A percentile compares a stretch with the other conserved stretches of the same genome.
phyloP scores from a whole-genome alignment of 768 basidiomycete genomes.

The Suillus ampliporus region DNA sequence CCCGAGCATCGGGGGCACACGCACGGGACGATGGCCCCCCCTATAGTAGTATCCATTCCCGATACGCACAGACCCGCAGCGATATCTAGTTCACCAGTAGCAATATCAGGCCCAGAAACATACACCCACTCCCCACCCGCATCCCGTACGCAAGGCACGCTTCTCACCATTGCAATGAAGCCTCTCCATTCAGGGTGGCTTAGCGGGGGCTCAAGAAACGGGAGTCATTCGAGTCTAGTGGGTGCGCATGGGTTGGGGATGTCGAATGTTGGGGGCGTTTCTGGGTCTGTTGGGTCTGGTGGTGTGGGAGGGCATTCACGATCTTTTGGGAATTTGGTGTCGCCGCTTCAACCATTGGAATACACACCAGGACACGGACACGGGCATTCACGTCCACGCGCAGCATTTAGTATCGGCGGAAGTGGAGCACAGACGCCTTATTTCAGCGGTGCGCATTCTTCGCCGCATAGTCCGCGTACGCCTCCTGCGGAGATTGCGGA shows the following conservation, averaged over 20 bases:
- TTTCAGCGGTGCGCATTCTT: neutral
- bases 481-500: constrained; percentile 29
- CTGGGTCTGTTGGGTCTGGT: neutral
- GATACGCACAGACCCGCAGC: neutral
- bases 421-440: constrained; percentile 5
- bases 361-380: neutral
- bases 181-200: constrained; percentile 55
- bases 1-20: constrained; percentile 53
- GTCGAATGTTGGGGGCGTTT: neutral
- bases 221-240: neutral
- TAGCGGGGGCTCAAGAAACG: neutral
- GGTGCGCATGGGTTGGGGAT: neutral
- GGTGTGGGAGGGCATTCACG: neutral
- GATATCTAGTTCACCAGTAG: neutral
- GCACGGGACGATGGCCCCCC: neutral
- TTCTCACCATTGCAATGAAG: constrained; percentile 68
- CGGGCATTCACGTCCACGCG: constrained; percentile 7
- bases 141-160: constrained; percentile 54
- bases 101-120: constrained; percentile 43
- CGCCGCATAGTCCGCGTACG: constrained; percentile 12
- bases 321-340: neutral
- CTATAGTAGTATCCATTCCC: constrained; percentile 7
- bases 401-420: neutral
- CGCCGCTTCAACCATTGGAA: constrained; percentile 5
- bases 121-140: constrained; percentile 58